These are phyloP conservation scores for Mycena floridula DNA, from an alignment of 768 basidiomycete genomes.

Conservation along the genomic window DNA sequence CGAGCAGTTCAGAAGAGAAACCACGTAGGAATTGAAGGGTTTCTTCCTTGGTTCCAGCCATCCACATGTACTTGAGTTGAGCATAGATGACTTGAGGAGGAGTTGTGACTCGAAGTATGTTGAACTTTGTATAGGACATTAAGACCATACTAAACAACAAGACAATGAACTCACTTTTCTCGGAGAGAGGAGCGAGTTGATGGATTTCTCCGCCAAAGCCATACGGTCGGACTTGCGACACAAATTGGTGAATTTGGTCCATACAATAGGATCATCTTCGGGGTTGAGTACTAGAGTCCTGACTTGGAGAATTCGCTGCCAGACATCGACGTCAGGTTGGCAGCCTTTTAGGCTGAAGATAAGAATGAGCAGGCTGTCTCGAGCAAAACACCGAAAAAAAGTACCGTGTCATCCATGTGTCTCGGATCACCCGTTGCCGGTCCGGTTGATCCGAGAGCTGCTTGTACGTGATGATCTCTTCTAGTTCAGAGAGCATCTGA, in stretches of 20 bases:
- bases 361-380: neutral
- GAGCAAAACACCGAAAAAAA: neutral
- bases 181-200: conserved; percentile 82
- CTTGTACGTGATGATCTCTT: conserved; percentile 96
- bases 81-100: conserved; percentile 96
- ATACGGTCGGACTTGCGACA: conserved; percentile 95
- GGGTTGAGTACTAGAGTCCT: conserved; percentile 90
- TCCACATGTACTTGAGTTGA: conserved; percentile 95
- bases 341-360: conserved; percentile 83
- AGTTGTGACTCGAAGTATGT: conserved; percentile 65
- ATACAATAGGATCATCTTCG: conserved; percentile 92
- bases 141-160: neutral
- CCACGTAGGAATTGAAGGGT: conserved; percentile 78
- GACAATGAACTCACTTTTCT: too few relatives aligned
- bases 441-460: conserved; percentile 91
- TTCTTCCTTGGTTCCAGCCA: conserved; percentile 68
- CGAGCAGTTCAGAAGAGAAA: conserved; percentile 79
- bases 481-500: conserved; percentile 96
- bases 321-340: conserved; percentile 97
- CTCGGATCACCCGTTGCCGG: conserved; percentile 79
- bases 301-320: conserved; percentile 97
- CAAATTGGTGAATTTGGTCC: conserved; percentile 98
- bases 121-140: conserved; percentile 39
- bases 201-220: conserved; percentile 93
- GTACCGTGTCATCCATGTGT: conserved; percentile 97